Conservation (phyloP, 1,284 basidiomycete genomes). For the Tylopilus sp. region DNA sequence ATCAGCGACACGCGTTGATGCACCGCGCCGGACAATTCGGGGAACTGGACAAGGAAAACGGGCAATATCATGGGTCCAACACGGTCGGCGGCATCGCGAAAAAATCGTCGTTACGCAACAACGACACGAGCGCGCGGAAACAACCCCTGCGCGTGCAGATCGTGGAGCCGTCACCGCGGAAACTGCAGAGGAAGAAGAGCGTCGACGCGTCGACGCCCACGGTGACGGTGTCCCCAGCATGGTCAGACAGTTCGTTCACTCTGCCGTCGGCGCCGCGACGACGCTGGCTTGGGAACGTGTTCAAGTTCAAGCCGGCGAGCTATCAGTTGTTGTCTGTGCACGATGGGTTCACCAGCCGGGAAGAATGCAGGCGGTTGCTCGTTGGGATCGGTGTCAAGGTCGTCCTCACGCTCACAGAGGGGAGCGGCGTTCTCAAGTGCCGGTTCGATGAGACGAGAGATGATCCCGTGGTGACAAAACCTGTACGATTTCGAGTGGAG, state of each 20-base stretch:
- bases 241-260: constrained; percentile 45
- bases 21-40: constrained; percentile 19
- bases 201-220: constrained; percentile 22
- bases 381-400: constrained; percentile 69
- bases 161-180: constrained; percentile 42
- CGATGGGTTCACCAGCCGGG: constrained; percentile 65
- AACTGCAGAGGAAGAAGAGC: constrained; percentile 45
- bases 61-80: constrained; percentile 15
- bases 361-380: constrained; percentile 71
- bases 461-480: constrained; percentile 56
- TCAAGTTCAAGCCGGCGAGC: constrained; percentile 76
- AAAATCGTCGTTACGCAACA: constrained; percentile 46
- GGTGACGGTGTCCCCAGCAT: constrained; percentile 36
- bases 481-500: constrained; percentile 77
- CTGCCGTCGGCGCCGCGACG: constrained; percentile 55
- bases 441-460: constrained; percentile 57
- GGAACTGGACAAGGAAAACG: constrained; percentile 38
- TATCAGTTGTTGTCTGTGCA: constrained; percentile 64
- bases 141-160: constrained; percentile 46
- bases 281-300: constrained; percentile 86
- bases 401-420: constrained; percentile 60
- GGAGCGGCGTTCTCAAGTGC: constrained; percentile 66
- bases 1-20: background rate
- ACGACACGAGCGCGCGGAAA: constrained; percentile 19
- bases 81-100: constrained; percentile 26